These are phyloP conservation scores for Diutina mesorugosa DNA, from an alignment of 1,139 yeast species.

Conservation along the genomic window DNA sequence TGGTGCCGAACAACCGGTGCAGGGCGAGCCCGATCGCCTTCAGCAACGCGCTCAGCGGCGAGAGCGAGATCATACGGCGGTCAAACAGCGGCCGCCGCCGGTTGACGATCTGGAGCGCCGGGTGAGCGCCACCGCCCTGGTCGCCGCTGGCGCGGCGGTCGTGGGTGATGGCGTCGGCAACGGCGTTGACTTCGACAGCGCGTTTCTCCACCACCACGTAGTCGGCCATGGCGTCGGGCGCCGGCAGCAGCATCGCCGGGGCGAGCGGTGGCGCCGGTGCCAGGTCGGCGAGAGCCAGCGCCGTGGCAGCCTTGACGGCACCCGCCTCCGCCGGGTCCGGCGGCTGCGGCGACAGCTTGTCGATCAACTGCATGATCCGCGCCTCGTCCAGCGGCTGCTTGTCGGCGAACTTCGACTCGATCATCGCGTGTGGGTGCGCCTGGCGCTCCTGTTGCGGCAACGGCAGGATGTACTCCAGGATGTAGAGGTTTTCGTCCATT, in stretches of 20 bases:
- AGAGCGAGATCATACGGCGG: constrained; percentile 52
- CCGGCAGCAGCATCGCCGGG: neutral
- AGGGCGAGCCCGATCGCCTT: constrained; percentile 85
- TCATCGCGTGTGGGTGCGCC: constrained; percentile 4
- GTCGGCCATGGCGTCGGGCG: constrained; percentile 28
- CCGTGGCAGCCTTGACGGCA: neutral
- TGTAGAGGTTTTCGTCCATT: constrained; percentile 66
- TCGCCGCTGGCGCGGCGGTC: constrained; percentile 32
- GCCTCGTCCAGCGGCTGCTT: neutral
- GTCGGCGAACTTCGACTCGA: neutral
- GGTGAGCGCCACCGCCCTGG: neutral
- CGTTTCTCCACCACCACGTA: constrained; percentile 92
- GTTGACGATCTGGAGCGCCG: neutral
- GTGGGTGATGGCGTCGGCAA: constrained; percentile 81
- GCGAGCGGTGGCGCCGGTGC: neutral
- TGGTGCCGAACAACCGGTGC: constrained; percentile 64
- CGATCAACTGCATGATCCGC: neutral
- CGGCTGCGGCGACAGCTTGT: neutral
- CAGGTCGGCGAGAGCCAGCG: neutral
- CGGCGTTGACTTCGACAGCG: constrained; percentile 87
- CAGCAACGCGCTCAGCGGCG: constrained; percentile 82
- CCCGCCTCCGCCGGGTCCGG: neutral
- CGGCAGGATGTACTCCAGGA: constrained; percentile 61
- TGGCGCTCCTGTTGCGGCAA: constrained; percentile 9
- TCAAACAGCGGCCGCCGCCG: constrained; percentile 9